Conservation (phyloP, 305 asterid species). For the Solanum aculeatissimum region DNA sequence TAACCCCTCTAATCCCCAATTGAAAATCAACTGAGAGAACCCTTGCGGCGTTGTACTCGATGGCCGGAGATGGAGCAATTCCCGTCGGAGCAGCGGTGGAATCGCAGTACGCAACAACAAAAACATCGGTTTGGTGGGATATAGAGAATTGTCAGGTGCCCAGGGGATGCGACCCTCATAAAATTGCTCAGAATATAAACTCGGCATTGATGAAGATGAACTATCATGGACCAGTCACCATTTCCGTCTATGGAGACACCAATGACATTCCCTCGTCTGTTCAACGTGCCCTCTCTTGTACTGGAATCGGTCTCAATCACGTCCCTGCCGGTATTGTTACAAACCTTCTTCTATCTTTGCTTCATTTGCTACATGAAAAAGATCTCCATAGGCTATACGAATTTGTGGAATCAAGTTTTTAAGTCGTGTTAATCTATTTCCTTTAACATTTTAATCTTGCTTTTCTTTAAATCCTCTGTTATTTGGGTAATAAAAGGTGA, state of each 20-base stretch:
- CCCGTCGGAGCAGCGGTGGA: constrained; percentile 36
- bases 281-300: constrained; percentile 34
- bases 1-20: no score
- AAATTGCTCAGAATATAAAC: constrained; percentile 68
- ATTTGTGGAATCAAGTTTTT: no score
- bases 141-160: constrained; percentile 84
- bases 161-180: constrained; percentile 42
- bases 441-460: no score
- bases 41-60: not conserved
- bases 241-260: constrained; percentile 42
- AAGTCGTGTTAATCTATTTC: no score
- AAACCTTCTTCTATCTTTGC: not conserved
- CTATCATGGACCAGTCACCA: constrained; percentile 51
- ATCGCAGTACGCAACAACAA: constrained; percentile 53
- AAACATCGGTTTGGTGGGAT: constrained; percentile 89
- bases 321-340: constrained; percentile 31
- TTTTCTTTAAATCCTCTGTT: no score
- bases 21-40: not conserved
- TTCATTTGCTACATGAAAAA: not conserved
- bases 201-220: constrained; percentile 55
- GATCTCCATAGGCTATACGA: no score
- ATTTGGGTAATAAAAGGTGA: no score
- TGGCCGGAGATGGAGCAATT: not conserved
- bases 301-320: constrained; percentile 48
- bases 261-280: constrained; percentile 14